Base-by-base conservation (phyloP, 2,329 filamentous ascomycete genomes). In the Neophaeococcomyces mojaviensis region DNA sequence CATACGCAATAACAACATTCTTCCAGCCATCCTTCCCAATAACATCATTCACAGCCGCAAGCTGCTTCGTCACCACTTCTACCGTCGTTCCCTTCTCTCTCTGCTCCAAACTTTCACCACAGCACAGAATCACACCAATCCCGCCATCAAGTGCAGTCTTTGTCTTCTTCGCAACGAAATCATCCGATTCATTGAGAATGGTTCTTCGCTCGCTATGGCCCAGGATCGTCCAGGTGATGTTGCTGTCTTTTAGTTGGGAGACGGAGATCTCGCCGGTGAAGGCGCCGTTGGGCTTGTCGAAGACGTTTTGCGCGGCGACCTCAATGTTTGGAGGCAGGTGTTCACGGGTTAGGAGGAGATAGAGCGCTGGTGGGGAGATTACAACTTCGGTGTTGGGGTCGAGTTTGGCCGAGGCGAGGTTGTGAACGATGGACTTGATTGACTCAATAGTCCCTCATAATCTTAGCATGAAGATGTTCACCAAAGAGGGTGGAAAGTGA, bases 201-300 rank as follows among this genome's bases (percentile, higher is more conserved):
- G 88, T 87, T 60, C 92, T 84, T 60, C 92, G 86, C 78, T 98
- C 92, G 52, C 86, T 92, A 80, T 98, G 92, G 58, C 92, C 92
- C 51, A 95, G 77, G 61, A 98, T 83, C 52, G 84, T 78, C 92
- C 92, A 98, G 64, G 80, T 80, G 70, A 97, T 85, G 64, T 81
- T 81, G 71, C 77, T 81, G 70, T 97, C 92, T 71, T 86, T 83
- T 62, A 98, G 82, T 75, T 97, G 92, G 52, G 82, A 74, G 55
- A 89, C 89, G 56, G 84, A 89, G 73, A 96, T 92, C 75, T 98
- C 92, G 63, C 92, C 92, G 30, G 92, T 98, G 77, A 86, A 97
- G 60, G 92, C 92, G 60, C 92, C 92, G 69, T 92, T 88, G 67
- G 88, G 88, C 79, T 90, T 90, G 77, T 97, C 86, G 71, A 81